Percentiles rank a stretch among this genome's conserved stretches.
Conservation (phyloP, 208 protist genomes). For the Acanthamoeba castellanii region DNA sequence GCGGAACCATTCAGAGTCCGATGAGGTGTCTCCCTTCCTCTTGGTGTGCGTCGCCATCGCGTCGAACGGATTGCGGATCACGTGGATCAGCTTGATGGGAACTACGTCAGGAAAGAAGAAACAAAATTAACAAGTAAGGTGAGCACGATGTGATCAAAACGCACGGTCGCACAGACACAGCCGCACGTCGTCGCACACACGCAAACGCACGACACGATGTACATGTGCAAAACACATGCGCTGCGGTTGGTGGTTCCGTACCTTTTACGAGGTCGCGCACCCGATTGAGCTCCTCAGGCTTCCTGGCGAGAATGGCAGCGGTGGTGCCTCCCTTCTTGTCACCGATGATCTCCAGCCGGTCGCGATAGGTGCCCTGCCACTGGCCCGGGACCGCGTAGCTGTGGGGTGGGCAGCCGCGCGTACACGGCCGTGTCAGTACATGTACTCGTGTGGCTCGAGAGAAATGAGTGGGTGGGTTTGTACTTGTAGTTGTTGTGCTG, state of each 20-base stretch:
- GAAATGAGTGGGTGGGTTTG: background rate
- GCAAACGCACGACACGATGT: background rate
- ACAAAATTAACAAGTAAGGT: background rate
- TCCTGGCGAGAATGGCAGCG: background rate
- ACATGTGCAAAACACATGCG: background rate
- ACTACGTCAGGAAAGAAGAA: background rate
- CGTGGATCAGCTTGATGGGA: slow-evolving; percentile 29
- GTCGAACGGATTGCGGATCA: slow-evolving; percentile 31
- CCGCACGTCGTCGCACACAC: background rate
- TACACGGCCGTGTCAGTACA: background rate
- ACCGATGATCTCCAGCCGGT: slow-evolving; percentile 20
- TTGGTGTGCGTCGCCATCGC: slow-evolving; percentile 44
- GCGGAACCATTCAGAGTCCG: slow-evolving; percentile 20
- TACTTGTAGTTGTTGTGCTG: slow-evolving; percentile 58
- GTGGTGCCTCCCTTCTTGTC: slow-evolving; percentile 47
- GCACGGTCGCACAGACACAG: no score
- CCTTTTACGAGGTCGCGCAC: background rate
- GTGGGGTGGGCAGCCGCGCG: background rate
- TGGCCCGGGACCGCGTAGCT: slow-evolving; percentile 14
- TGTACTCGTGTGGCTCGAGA: background rate
- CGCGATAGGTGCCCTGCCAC: slow-evolving; percentile 31
- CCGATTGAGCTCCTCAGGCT: slow-evolving; percentile 5
- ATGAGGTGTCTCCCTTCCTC: background rate
- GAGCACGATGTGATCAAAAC: background rate
- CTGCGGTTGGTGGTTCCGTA: background rate